Conservation (phyloP, 2,329 filamentous ascomycete genomes). For the Penicillium occitanis region DNA sequence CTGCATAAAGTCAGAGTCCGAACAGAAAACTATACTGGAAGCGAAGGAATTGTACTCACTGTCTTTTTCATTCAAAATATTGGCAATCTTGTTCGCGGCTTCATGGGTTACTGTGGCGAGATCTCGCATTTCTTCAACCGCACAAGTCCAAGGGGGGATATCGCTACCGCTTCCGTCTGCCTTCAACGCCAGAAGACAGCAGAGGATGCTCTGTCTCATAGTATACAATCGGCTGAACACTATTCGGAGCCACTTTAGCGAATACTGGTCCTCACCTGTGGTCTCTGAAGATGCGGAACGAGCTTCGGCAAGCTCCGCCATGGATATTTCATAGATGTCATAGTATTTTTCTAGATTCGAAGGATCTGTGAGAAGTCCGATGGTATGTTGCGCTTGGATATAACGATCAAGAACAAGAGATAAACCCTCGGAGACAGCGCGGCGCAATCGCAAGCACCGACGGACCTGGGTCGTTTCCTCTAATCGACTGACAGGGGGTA, state of each 20-base stretch:
- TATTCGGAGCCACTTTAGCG: conserved; percentile 76
- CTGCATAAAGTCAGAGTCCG: conserved; percentile 24
- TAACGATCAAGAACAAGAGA: conserved; percentile 69
- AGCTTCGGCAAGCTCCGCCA: conserved; percentile 70
- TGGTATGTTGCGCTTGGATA: conserved; percentile 64
- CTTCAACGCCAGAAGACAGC: conserved; percentile 83
- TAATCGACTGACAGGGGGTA: conserved; percentile 88
- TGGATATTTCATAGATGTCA: conserved; percentile 80
- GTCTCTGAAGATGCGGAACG: conserved; percentile 62
- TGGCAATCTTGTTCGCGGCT: conserved; percentile 65
- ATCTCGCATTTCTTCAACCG: conserved; percentile 70
- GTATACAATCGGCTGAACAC: conserved; percentile 77
- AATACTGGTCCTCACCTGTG: conserved; percentile 74
- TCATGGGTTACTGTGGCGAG: conserved; percentile 62
- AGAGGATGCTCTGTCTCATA: conserved; percentile 80
- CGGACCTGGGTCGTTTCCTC: conserved; percentile 78
- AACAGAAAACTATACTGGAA: conserved; percentile 9
- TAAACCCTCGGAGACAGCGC: conserved; percentile 69
- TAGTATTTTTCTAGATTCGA: conserved; percentile 88
- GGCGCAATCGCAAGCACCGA: conserved; percentile 77
- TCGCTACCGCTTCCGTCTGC: conserved; percentile 76
- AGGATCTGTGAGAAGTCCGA: conserved; percentile 74
- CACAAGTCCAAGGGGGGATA: conserved; percentile 73
- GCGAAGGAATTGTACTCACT: conserved; percentile 50
- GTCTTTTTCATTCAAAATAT: conserved; percentile 76